Evolutionary conservation across 2,329 filamentous ascomycete genomes (phyloP).

Genomic region (Apiospora hydei): DNA sequence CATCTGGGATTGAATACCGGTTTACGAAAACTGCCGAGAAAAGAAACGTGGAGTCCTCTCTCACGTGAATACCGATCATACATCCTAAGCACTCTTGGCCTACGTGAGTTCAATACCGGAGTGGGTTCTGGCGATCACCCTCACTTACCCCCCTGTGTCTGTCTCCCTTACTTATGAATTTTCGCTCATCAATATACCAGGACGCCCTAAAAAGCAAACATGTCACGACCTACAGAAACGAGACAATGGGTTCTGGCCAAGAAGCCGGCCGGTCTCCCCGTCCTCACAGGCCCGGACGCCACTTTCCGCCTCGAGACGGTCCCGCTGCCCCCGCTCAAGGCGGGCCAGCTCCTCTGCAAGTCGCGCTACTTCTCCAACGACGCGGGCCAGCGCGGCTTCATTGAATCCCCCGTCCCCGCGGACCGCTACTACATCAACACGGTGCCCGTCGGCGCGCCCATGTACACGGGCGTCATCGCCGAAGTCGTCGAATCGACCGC

Average conservation of each 20-base stretch:
- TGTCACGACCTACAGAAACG: slow-evolving; percentile 30
- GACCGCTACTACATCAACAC: slow-evolving; percentile 39
- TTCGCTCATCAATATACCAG: neutral
- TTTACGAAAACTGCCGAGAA: neutral
- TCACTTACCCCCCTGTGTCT: too few species aligned
- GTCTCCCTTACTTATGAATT: neutral
- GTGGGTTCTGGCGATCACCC: neutral
- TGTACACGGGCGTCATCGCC: slow-evolving; percentile 39
- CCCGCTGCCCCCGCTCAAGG: slow-evolving; percentile 34
- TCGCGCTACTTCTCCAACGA: slow-evolving; percentile 42
- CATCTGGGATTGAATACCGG: too few species aligned
- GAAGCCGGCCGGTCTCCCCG: slow-evolving; percentile 36
- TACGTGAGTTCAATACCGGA: too few species aligned
- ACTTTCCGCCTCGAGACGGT: slow-evolving; percentile 39
- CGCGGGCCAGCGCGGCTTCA: slow-evolving; percentile 40
- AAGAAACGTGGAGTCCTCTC: neutral
- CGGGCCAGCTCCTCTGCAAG: slow-evolving; percentile 37
- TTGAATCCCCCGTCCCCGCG: slow-evolving; percentile 36
- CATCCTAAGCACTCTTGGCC: too few species aligned
- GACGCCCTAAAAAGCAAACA: neutral
- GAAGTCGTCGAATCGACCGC: slow-evolving; percentile 37
- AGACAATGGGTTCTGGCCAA: slow-evolving; percentile 40
- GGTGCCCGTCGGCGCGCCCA: slow-evolving; percentile 36
- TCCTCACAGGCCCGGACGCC: slow-evolving; percentile 38
- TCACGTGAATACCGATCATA: too few species aligned